Base-by-base conservation (phyloP, 306 rosid genomes). In the Alnus glutinosa region DNA sequence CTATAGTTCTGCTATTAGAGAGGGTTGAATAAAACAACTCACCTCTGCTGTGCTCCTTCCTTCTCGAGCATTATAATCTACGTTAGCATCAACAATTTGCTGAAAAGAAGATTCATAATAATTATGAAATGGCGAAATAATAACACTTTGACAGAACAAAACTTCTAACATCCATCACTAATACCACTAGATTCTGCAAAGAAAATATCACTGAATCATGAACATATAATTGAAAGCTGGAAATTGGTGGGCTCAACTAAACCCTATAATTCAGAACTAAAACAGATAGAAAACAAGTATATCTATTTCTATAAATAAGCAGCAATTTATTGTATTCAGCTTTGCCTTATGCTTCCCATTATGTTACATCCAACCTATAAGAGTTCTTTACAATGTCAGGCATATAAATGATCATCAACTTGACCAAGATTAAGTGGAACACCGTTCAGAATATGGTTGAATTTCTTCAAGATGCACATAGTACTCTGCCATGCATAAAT, bases 11-110 rank as follows among this genome's bases (percentile, higher is more conserved):
- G 66, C 14, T 15, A 46, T 10, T 28, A 46, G 16, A 70, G 19
- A 61, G 66, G n/a, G 48, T 47, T 12, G 32, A 59, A 77, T 55
- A 28, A 49, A 79, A 85, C 58, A 69, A 71, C 87, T 87, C 84
- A 91, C 99, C 94, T 90, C 96, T 16, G 88, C 89, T 13, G 93
- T 88, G 91, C 97, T 92, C 83, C 92, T 90, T 82, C 92, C 93
- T 88, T 96, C 96, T 52, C 94, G 92, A 78, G 97, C 89, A 90
- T 93, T 85, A 81, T 96, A 90, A 69, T 90, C 80, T 80, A 96
- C 74, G 74, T 90, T 93, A 74, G 88, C 94, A 83, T 93, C 96
- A 63, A 89, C 89, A 75, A 83, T 77, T 85, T 86, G 79, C 99
- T 96, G 87, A 84, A 81, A 79, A 73, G 16, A 63, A 81, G 70